A percentile compares a stretch with the other conserved stretches of the same genome.
Conservation (phyloP, 2,329 filamentous ascomycete genomes). For the Podosphaera leucotricha region DNA sequence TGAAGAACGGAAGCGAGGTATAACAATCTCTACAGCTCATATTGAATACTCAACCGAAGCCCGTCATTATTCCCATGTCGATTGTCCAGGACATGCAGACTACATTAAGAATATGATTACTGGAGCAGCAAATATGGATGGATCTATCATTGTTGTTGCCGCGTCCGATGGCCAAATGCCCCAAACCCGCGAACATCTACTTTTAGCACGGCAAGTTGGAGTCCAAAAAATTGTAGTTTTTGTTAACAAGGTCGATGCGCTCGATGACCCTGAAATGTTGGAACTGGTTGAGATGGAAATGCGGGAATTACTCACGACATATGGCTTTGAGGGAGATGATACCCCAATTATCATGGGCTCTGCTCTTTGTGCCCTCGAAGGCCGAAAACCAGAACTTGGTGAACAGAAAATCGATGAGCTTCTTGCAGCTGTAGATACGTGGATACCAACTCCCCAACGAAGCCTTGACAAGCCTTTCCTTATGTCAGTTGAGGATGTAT, state of each 20-base stretch:
- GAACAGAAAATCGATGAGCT: constrained; percentile 75
- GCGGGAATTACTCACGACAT: constrained; percentile 79
- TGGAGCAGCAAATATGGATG: constrained; percentile 97
- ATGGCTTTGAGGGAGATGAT: constrained; percentile 95
- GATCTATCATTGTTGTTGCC: constrained; percentile 94
- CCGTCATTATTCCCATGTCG: constrained; percentile 97
- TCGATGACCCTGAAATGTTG: constrained; percentile 98
- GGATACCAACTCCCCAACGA: constrained; percentile 90
- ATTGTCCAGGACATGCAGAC: constrained; percentile 99
- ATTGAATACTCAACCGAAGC: constrained; percentile 92
- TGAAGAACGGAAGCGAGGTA: constrained; percentile 98
- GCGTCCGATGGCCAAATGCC: constrained; percentile 99
- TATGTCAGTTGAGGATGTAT: constrained; percentile 90
- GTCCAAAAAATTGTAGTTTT: constrained; percentile 97
- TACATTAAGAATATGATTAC: constrained; percentile 99
- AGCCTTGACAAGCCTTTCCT: constrained; percentile 96
- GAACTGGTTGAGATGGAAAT: constrained; percentile 99
- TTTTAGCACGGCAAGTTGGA: constrained; percentile 94
- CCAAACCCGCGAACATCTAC: constrained; percentile 93
- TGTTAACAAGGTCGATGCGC: constrained; percentile 96
- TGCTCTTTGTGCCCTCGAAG: constrained; percentile 80
- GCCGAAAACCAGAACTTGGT: constrained; percentile 70
- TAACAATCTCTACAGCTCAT: constrained; percentile 95
- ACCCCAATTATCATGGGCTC: constrained; percentile 96
- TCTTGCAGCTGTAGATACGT: constrained; percentile 67